These are phyloP conservation scores for Xanthoconium stramineum DNA, from an alignment of 768 basidiomycete genomes.

Conservation along the genomic window DNA sequence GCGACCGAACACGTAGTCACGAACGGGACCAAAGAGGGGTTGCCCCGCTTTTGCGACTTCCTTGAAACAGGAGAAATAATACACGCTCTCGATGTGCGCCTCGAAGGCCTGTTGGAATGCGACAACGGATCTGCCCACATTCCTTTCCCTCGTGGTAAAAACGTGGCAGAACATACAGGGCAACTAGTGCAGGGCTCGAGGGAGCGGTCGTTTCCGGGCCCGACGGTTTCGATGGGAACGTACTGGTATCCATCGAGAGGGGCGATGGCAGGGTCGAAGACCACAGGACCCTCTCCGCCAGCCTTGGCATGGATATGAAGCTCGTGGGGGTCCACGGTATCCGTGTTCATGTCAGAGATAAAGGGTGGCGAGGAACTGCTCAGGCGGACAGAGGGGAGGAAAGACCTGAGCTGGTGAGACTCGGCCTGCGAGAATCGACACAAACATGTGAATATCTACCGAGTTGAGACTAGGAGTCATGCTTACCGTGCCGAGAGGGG, in stretches of 20 bases:
- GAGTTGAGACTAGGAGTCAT: not conserved
- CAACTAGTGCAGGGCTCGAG: conserved; percentile 78
- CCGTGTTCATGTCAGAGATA: conserved; percentile 60
- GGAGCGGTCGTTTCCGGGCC: conserved; percentile 77
- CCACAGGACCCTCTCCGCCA: conserved; percentile 80
- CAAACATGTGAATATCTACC: not conserved
- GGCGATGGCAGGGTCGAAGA: conserved; percentile 83
- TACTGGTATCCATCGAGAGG: conserved; percentile 84
- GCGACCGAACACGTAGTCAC: conserved; percentile 71
- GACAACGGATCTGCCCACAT: conserved; percentile 11
- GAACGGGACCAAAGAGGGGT: conserved; percentile 62
- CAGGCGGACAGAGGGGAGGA: conserved; percentile 67
- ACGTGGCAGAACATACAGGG: conserved; percentile 36
- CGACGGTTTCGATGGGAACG: conserved; percentile 85
- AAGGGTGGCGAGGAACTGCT: conserved; percentile 62
- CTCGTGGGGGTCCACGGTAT: conserved; percentile 70
- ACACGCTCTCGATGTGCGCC: conserved; percentile 58
- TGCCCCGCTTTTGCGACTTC: conserved; percentile 49
- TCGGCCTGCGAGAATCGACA: conserved; percentile 45
- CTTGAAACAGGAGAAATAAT: conserved; percentile 66
- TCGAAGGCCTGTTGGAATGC: conserved; percentile 50
- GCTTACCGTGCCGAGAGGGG: conserved; percentile 70
- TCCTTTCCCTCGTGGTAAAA: not conserved
- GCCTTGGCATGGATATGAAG: conserved; percentile 78
- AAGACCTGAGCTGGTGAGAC: conserved; percentile 60